These are phyloP conservation scores for Excoecaria agallocha DNA, from an alignment of 345 rosid species.

Conservation along the genomic window DNA sequence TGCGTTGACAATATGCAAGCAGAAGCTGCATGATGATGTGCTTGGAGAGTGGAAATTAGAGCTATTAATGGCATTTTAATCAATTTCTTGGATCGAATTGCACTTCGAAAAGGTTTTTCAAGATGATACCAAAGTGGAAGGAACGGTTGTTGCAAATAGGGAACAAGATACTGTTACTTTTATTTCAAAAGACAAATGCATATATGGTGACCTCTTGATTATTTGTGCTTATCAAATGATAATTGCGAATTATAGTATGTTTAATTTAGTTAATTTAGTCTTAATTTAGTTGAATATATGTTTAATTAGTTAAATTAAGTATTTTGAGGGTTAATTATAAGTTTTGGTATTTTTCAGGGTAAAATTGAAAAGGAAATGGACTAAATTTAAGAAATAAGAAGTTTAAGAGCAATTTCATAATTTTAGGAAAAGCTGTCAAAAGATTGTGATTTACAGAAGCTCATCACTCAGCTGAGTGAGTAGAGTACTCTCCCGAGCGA, in stretches of 20 bases:
- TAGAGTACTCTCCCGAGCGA: too few relatives aligned
- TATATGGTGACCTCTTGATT: constrained; percentile 84
- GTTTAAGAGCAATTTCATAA: too few relatives aligned
- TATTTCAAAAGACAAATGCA: constrained; percentile 32
- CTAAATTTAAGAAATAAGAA: too few relatives aligned
- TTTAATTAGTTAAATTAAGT: constrained; percentile 95
- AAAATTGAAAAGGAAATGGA: too few relatives aligned
- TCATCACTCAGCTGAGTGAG: too few relatives aligned
- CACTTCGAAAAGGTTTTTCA: constrained; percentile 24
- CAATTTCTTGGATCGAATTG: constrained; percentile 38
- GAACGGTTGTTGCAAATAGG: constrained; percentile 12
- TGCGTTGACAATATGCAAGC: constrained; percentile 69
- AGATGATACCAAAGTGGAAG: constrained; percentile 25
- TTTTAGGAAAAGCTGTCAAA: too few relatives aligned
- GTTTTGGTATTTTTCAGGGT: too few relatives aligned
- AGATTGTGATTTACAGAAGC: too few relatives aligned
- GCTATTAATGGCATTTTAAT: constrained; percentile 37
- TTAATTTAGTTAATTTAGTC: too few relatives aligned
- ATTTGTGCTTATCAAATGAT: constrained; percentile 98
- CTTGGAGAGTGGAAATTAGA: constrained; percentile 57
- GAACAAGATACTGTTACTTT: constrained; percentile 14
- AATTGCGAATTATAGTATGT: too few relatives aligned
- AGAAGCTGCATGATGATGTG: constrained; percentile 70
- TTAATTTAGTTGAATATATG: constrained; percentile 97
- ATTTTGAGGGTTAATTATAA: too few relatives aligned